These are phyloP conservation scores for Ciborinia camelliae DNA, from an alignment of 2,329 filamentous ascomycete genomes.

Conservation along the genomic window DNA sequence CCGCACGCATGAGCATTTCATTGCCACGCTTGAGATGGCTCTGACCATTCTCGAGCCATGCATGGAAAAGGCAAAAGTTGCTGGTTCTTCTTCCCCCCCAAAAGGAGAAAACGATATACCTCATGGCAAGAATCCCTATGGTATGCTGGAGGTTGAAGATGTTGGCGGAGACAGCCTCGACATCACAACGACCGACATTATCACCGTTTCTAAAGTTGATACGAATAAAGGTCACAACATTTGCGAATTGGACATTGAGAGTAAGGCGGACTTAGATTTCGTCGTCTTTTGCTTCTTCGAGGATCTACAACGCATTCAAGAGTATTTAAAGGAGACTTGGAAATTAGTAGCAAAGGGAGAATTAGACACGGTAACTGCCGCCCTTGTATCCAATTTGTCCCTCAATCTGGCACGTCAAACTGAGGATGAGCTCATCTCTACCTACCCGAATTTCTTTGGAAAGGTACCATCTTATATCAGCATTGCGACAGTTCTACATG, in stretches of 20 bases:
- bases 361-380: neutral
- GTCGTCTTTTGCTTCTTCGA: slow-evolving; percentile 6
- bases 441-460: neutral
- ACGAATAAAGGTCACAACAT: neutral
- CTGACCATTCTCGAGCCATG: neutral
- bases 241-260: neutral
- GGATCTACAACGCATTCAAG: neutral
- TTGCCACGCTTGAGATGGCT: neutral
- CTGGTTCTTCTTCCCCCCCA: neutral
- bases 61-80: neutral
- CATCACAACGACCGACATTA: neutral
- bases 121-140: neutral
- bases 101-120: too few relatives aligned
- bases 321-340: neutral
- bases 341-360: neutral
- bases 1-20: neutral
- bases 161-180: neutral
- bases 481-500: neutral
- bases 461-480: neutral
- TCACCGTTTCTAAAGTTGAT: neutral
- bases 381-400: neutral
- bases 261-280: neutral
- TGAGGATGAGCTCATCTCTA: neutral
- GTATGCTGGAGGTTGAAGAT: neutral
- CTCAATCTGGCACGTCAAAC: neutral